Percentiles rank a stretch among this genome's conserved stretches.
Evolutionary conservation across 2,329 filamentous ascomycete species (phyloP).

Genomic region (Ophiostoma fasciatum): DNA sequence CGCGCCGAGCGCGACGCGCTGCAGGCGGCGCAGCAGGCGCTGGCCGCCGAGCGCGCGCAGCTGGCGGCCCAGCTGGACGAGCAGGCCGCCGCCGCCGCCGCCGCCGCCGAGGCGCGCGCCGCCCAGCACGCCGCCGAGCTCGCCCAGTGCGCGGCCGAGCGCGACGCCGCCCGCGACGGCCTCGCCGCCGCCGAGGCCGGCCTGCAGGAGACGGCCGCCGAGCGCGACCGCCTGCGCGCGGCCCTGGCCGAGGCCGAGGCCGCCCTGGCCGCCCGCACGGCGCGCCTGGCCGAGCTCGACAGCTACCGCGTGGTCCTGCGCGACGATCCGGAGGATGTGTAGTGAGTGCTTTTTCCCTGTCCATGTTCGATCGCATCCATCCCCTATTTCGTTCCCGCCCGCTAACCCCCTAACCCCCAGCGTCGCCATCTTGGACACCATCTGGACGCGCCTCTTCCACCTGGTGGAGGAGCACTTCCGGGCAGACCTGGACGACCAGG

Average conservation of each 20-base stretch:
- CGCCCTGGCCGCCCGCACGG: slow-evolving; percentile 13
- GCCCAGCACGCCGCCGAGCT: slow-evolving; percentile 14
- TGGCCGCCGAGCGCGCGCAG: too few relatives aligned
- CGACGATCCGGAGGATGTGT: slow-evolving; percentile 17
- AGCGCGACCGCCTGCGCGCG: slow-evolving; percentile 12
- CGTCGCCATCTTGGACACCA: slow-evolving; percentile 20
- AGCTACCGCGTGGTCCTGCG: slow-evolving; percentile 17
- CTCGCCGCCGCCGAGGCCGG: slow-evolving; percentile 13
- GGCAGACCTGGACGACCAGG: slow-evolving; percentile 18
- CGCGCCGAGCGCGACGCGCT: too few relatives aligned
- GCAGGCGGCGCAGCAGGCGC: too few relatives aligned
- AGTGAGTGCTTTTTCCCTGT: slow-evolving; percentile 14
- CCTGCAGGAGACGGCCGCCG: slow-evolving; percentile 12
- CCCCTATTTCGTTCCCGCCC: neutral
- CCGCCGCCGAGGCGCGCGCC: slow-evolving; percentile 10
- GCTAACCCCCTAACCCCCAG: slow-evolving; percentile 9
- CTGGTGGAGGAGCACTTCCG: slow-evolving; percentile 19
- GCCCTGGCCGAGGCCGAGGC: slow-evolving; percentile 12
- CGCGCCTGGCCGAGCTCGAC: slow-evolving; percentile 16
- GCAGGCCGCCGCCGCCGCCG: slow-evolving; percentile 5
- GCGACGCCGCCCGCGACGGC: slow-evolving; percentile 12
- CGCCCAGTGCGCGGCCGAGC: slow-evolving; percentile 12
- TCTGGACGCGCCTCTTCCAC: slow-evolving; percentile 20
- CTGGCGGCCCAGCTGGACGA: slow-evolving; percentile 6
- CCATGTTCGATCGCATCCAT: neutral